Conservation (phyloP, 2,329 filamentous ascomycete species). For the Periglandula ipomoeae region DNA sequence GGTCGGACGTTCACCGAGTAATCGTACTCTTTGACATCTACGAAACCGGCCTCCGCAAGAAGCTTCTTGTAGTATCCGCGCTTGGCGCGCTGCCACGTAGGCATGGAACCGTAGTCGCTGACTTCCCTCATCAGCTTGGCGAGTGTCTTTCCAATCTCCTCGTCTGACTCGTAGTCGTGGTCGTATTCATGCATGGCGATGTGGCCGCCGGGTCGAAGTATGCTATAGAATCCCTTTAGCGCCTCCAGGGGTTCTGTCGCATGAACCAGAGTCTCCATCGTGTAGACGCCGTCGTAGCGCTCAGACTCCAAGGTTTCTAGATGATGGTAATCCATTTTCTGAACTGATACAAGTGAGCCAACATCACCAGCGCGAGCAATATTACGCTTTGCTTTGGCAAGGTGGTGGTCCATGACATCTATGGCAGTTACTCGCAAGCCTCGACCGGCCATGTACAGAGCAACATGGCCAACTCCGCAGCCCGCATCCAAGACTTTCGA, state of each 20-base stretch:
- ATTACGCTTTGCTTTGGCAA: conserved; percentile 33
- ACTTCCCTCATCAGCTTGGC: conserved; percentile 25
- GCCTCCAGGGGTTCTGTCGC: conserved; percentile 36
- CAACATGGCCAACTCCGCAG: conserved; percentile 40
- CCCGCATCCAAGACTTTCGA: conserved; percentile 42
- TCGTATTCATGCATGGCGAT: conserved; percentile 39
- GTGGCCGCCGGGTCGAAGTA: conserved; percentile 37
- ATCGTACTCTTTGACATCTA: conserved; percentile 33
- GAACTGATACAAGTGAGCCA: conserved; percentile 26
- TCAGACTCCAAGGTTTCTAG: conserved; percentile 28
- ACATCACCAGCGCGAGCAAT: conserved; percentile 23
- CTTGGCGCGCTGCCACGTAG: conserved; percentile 28
- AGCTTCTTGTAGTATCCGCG: conserved; percentile 30
- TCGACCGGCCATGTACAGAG: conserved; percentile 34
- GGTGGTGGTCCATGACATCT: conserved; percentile 39
- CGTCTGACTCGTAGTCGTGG: conserved; percentile 23
- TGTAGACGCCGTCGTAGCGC: conserved; percentile 43
- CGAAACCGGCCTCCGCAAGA: conserved; percentile 35
- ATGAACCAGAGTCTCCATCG: conserved; percentile 48
- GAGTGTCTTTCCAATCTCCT: conserved; percentile 16
- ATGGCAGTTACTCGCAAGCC: conserved; percentile 35
- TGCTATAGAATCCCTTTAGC: conserved; percentile 35
- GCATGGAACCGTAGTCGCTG: conserved; percentile 36
- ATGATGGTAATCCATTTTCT: conserved; percentile 41
- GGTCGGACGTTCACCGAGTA: conserved; percentile 37